phyloP scores from a whole-genome alignment of 805 yeast species.

The Saccharomyces mikatae region DNA sequence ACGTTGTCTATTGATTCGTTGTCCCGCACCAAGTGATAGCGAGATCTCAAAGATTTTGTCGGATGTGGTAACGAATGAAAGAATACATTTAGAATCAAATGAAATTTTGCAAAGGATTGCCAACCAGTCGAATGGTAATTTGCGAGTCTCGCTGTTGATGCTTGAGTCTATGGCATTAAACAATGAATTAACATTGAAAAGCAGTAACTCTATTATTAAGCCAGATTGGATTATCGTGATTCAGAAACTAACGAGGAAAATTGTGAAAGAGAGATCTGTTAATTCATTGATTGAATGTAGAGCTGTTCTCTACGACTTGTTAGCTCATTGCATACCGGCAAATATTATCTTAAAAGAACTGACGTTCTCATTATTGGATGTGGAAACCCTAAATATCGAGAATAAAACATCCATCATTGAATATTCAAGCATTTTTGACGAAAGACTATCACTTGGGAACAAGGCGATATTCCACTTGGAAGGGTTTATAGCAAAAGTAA shows the following conservation, averaged over 20 bases:
- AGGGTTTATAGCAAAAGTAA: conserved; percentile 82
- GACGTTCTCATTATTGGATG: conserved; percentile 38
- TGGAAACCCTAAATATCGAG: conserved; percentile 14
- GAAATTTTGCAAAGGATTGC: conserved; percentile 47
- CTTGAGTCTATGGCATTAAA: conserved; percentile 77
- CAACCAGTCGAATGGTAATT: conserved; percentile 52
- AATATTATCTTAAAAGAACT: conserved; percentile 63
- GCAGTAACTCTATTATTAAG: conserved; percentile 45
- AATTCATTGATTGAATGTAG: conserved; percentile 47
- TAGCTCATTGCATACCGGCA: conserved; percentile 93
- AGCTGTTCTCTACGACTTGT: conserved; percentile 66
- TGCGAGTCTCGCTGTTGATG: conserved; percentile 69
- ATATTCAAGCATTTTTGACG: conserved; percentile 66
- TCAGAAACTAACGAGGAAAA: conserved; percentile 49
- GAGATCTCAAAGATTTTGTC: conserved; percentile 54
- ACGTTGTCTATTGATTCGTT: conserved; percentile 79
- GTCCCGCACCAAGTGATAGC: conserved; percentile 64
- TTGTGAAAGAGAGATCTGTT: conserved; percentile 58
- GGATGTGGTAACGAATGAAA: conserved; percentile 52
- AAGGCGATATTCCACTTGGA: conserved; percentile 92
- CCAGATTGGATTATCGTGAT: conserved; percentile 92
- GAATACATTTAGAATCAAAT: conserved; percentile 34
- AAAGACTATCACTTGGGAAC: conserved; percentile 74
- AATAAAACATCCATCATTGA: conserved; percentile 43
- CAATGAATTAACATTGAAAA: conserved; percentile 41